Conservation (phyloP, 2,329 filamentous ascomycete genomes). For the Lachnellula arida region DNA sequence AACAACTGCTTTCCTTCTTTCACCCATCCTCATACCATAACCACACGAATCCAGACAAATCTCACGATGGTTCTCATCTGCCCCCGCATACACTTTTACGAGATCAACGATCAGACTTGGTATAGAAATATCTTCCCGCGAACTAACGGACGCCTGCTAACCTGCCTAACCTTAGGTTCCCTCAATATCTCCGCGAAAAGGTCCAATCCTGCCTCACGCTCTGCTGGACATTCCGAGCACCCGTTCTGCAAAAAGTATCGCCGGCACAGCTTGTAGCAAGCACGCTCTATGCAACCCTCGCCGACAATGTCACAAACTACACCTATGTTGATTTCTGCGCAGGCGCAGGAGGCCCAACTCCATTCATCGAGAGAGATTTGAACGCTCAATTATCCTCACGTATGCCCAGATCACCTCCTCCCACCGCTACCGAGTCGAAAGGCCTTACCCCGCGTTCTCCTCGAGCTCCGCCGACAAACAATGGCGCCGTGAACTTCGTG, state of each 20-base stretch:
- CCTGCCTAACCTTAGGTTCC: conserved; percentile 48
- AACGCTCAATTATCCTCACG: conserved; percentile 41
- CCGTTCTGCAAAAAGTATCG: conserved; percentile 51
- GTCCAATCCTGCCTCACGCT: conserved; percentile 61
- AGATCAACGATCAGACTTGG: conserved; percentile 65
- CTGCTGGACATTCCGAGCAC: conserved; percentile 57
- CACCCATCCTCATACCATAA: neutral
- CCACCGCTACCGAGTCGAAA: conserved; percentile 8
- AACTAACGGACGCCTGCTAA: neutral
- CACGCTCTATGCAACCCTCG: conserved; percentile 49
- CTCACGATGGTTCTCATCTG: conserved; percentile 44
- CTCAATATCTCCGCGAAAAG: conserved; percentile 57
- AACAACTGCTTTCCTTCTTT: too few species aligned
- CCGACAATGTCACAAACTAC: conserved; percentile 44
- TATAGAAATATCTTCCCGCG: conserved; percentile 32
- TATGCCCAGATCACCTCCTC: conserved; percentile 22
- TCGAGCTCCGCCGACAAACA: conserved; percentile 11
- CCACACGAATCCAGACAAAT: neutral
- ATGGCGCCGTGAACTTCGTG: conserved; percentile 48
- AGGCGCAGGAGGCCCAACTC: conserved; percentile 67
- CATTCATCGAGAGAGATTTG: conserved; percentile 54
- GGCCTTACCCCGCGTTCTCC: conserved; percentile 24
- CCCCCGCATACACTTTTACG: conserved; percentile 59
- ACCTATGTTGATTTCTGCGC: conserved; percentile 73
- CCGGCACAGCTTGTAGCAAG: conserved; percentile 58